Conservation (phyloP, 345 rosid species). For the Aquilaria malaccensis region DNA sequence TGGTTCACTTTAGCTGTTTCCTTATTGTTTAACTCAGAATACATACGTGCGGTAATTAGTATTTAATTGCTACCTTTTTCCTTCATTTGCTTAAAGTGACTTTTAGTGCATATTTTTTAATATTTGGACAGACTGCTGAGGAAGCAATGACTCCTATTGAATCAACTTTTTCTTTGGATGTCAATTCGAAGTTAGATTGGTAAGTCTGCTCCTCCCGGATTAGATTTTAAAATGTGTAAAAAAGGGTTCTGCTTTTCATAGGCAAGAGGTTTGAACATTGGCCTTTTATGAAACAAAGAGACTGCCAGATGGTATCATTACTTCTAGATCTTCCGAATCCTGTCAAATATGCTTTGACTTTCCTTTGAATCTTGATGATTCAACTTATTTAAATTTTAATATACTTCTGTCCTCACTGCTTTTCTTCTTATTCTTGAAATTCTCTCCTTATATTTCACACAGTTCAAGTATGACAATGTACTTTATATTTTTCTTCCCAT, state of each 20-base stretch:
- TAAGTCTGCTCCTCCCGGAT: constrained; percentile 17
- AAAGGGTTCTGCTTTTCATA: too few species aligned
- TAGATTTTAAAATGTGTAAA: too few species aligned
- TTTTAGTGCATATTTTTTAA: background rate
- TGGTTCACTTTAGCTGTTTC: background rate
- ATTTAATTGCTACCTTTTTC: background rate
- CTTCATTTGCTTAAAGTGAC: background rate
- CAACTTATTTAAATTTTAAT: too few species aligned
- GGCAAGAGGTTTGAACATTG: too few species aligned
- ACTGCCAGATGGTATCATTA: background rate
- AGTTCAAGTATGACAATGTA: too few species aligned
- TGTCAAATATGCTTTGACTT: too few species aligned
- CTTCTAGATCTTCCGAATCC: background rate
- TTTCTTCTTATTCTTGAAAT: too few species aligned
- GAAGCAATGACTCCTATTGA: constrained; percentile 99
- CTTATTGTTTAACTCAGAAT: background rate
- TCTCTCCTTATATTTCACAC: too few species aligned
- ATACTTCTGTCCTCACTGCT: too few species aligned
- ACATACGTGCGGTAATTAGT: background rate
- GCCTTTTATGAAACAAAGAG: too few species aligned
- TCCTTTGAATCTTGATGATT: too few species aligned
- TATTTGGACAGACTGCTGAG: constrained; percentile 74
- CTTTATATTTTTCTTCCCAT: too few species aligned
- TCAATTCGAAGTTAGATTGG: constrained; percentile 97
- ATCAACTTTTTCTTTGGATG: constrained; percentile 94